Conservation (phyloP, 768 basidiomycete genomes). For the Boletus edulis region DNA sequence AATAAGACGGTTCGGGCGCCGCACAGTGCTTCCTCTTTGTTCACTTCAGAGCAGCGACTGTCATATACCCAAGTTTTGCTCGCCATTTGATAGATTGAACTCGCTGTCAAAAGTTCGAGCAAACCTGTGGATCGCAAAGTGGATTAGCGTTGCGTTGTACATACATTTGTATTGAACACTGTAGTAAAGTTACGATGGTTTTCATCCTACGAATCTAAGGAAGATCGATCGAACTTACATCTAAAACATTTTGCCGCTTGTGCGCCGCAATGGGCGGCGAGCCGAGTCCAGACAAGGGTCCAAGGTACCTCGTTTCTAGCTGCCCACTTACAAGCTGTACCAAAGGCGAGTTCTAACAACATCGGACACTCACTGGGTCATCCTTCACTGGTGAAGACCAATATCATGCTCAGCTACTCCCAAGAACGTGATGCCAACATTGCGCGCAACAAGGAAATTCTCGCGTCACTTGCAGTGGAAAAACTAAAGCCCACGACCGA, state of each 20-base stretch:
- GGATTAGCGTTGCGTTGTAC: neutral
- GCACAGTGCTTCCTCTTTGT: neutral
- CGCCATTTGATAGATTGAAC: conserved; percentile 5
- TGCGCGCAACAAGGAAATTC: conserved; percentile 41
- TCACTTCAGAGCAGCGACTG: conserved; percentile 1
- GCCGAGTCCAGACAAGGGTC: neutral
- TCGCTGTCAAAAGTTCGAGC: neutral
- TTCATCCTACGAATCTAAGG: no score
- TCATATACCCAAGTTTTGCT: conserved; percentile 17
- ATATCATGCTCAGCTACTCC: conserved; percentile 28
- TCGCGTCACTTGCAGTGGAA: conserved; percentile 42
- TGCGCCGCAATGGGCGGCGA: neutral
- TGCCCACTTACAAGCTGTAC: no score
- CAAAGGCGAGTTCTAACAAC: neutral
- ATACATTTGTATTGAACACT: neutral
- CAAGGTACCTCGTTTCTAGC: neutral
- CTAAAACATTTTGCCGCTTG: neutral
- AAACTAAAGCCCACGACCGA: conserved; percentile 42
- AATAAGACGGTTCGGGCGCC: conserved; percentile 6
- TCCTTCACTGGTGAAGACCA: neutral
- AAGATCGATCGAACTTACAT: neutral
- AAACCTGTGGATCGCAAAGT: neutral
- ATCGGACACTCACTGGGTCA: neutral
- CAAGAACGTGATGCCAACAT: conserved; percentile 37
- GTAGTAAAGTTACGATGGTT: no score